These are phyloP conservation scores for Gigaspora rosea DNA, from an alignment of 192 early-diverging fungal species.

Conservation along the genomic window DNA sequence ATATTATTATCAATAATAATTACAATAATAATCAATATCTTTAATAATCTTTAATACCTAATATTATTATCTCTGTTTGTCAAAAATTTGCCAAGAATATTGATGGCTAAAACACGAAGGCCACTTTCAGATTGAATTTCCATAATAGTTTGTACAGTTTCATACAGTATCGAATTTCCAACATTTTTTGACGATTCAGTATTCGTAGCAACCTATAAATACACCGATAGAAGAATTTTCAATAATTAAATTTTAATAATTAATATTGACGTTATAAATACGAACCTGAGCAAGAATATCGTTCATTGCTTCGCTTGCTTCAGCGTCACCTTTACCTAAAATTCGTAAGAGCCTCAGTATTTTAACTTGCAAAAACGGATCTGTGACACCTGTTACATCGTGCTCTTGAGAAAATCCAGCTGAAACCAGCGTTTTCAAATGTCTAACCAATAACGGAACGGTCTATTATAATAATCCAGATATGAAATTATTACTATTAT, in stretches of 20 bases:
- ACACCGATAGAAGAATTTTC: background rate
- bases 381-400: slow-evolving; percentile 93
- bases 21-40: no score
- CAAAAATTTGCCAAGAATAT: slow-evolving; percentile 96
- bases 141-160: slow-evolving; percentile 96
- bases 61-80: slow-evolving; percentile 97
- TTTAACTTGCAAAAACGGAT: slow-evolving; percentile 97
- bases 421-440: slow-evolving; percentile 85
- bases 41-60: slow-evolving; percentile 51
- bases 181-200: slow-evolving; percentile 95
- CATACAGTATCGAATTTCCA: slow-evolving; percentile 96
- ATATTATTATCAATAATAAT: background rate
- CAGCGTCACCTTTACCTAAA: slow-evolving; percentile 78
- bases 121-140: slow-evolving; percentile 89
- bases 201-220: slow-evolving; percentile 78
- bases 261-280: background rate
- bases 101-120: slow-evolving; percentile 93
- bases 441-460: slow-evolving; percentile 82
- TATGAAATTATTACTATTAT: background rate
- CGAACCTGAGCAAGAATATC: slow-evolving; percentile 90
- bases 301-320: slow-evolving; percentile 90
- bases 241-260: background rate
- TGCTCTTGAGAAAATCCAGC: slow-evolving; percentile 91
- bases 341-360: slow-evolving; percentile 87
- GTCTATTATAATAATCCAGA: slow-evolving; percentile 38